Base-by-base conservation (phyloP, 495 filamentous ascomycete species). In the Penicillium lagena region DNA sequence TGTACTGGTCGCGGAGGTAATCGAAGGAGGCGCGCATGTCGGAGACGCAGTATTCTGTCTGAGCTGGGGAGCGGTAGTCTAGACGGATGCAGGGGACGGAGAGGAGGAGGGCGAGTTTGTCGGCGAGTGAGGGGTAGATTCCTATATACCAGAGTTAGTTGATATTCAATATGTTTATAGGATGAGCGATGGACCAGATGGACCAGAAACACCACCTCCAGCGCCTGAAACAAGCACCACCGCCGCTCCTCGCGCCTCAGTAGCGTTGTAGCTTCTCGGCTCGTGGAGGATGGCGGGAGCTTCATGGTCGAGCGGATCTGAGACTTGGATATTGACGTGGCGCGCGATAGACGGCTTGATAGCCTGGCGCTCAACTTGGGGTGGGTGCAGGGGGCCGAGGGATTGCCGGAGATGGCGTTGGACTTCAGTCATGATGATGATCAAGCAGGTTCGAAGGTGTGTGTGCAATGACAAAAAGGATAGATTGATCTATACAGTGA, bases 161-260 rank as follows among this genome's bases (percentile, higher is more conserved):
- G 7, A 12, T 14, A n/a, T 36, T 35, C 12, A 10, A n/a, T 15
- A 3, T 6, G 10, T 7, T 34, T 34, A 12, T 9, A 3, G 33
- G 6, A 13, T 32, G 36, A 11, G 9, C 12, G 15, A 7, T 27
- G 56, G 64, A 54, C 60, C 62, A 29, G 54, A 60, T 4, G 70
- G 71, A 7, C 67, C 70, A 10, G 64, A 59, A 17, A 71, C 61
- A 34, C 69, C 69, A 41, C 69, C 69, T n/a, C 68, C 68, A 9
- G 68, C 69, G 34, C 69, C 69, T 1, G 65, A 69, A 30, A 73
- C 50, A 1, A 73, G 34, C 42, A 72, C 59, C 0, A 70, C 69
- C 1, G 69, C 69, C 8, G 66, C 56, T 14, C 46, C 46, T 17
- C 54, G 41, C 4, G 41, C 43, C n/a, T 47, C 29, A 4, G 36